Conservation (phyloP, 768 basidiomycete genomes). For the Dacryopinax primogenitus region DNA sequence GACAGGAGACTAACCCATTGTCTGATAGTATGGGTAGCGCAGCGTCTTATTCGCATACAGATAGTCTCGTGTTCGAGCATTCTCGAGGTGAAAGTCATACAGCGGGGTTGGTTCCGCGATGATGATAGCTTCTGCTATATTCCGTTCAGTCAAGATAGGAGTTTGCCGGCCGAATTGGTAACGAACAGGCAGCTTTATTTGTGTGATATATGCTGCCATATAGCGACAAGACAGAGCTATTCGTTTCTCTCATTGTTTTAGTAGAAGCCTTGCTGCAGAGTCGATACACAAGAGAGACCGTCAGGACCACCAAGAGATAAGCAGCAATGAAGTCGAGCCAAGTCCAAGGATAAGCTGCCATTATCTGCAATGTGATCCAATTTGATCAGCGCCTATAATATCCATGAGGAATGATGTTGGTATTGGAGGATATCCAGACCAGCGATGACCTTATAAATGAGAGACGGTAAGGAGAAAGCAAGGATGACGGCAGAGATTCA, state of each 20-base stretch:
- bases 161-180: background rate
- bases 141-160: background rate
- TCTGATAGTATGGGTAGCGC: slow-evolving; percentile 16
- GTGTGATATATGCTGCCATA: background rate
- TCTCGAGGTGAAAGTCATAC: slow-evolving; percentile 16
- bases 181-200: background rate
- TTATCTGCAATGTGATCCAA: too few relatives aligned
- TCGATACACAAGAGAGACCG: background rate
- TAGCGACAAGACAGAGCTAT: background rate
- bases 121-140: background rate
- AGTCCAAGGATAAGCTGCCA: background rate
- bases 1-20: background rate
- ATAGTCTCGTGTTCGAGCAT: slow-evolving; percentile 18
- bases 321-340: background rate
- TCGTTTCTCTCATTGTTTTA: background rate
- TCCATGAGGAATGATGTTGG: too few relatives aligned
- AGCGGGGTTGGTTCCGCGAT: slow-evolving; percentile 16
- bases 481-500: too few relatives aligned
- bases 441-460: too few relatives aligned
- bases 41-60: slow-evolving; percentile 19
- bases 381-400: too few relatives aligned
- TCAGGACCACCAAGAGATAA: background rate
- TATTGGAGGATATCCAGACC: too few relatives aligned
- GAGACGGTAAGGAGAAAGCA: too few relatives aligned
- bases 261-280: background rate